Evolutionary conservation across 306 rosid species (phyloP), one percentile per base, ranked within the genome.

Genomic region (Fagus crenata): DNA sequence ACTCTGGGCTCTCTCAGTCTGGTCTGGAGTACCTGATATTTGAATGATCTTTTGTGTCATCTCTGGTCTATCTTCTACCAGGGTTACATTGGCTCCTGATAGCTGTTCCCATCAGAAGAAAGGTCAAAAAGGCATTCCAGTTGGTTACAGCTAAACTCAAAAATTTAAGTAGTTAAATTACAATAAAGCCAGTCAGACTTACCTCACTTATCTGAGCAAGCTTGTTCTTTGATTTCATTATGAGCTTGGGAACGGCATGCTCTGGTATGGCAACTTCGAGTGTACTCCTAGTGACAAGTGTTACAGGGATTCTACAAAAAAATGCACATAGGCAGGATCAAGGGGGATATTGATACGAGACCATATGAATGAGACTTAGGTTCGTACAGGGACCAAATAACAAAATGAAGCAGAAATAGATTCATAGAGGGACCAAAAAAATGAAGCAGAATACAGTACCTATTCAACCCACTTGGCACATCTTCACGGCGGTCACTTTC

Each of bases 1-100:
- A 92, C 98, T 93, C 85, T 96, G 99, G 53, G 96, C 99, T 86
- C 97, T 86, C 86, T 96, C 98, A 4, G 96, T 95, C 87, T 92
- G 99, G 81, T 96, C 99, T 18, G 93, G 99, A 36, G 97, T 87
- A 12, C 99, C 98, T 4, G 99, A 89, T 81, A 96, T 89, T 83
- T 89, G 96, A 83, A 96, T 96, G 69, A 83, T 85, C 90, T 95
- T 95, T 75, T 91, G 85, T 42, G 89, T 73, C 77, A 46, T 80
- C 76, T 96, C 97, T 59, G 96, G 92, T 84, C 89, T 87, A 82
- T 91, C 98, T 73, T 96, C 99, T 56, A 93, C 85, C 39, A 96
- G 89, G 22, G 88, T 91, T 74, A 96, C 99, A 77, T 82, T 92
- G 71, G 98, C 99, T 81, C 99, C 98, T 0, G 99, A 96, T 69